Conservation (phyloP, 2,329 filamentous ascomycete genomes). For the Calonectria hawksworthii region DNA sequence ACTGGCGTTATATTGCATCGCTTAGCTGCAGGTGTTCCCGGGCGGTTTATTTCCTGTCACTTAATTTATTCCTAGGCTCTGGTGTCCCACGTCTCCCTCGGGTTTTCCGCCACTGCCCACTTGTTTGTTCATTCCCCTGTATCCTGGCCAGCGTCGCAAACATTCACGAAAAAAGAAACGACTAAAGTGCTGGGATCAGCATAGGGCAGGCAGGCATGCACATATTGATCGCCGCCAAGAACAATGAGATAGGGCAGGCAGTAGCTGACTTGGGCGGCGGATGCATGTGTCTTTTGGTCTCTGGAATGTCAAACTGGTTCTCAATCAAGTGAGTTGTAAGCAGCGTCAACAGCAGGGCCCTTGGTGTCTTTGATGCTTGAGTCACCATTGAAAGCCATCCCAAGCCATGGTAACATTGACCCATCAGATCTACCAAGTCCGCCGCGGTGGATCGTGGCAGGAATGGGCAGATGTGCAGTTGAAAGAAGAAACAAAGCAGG, state of each 20-base stretch:
- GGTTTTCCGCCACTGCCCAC: neutral
- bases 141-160: neutral
- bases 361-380: neutral
- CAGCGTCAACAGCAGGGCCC: neutral
- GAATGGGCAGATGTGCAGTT: neutral
- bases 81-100: neutral
- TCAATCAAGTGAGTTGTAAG: neutral
- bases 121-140: neutral
- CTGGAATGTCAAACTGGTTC: neutral
- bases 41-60: neutral
- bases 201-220: neutral
- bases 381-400: neutral
- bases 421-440: neutral
- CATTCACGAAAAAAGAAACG: neutral
- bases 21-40: neutral
- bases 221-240: neutral
- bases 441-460: neutral
- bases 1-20: neutral
- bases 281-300: neutral
- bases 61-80: neutral
- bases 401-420: neutral
- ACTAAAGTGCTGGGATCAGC: neutral
- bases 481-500: slow-evolving; percentile 13
- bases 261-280: neutral
- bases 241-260: neutral